phyloP scores from a whole-genome alignment of 495 filamentous ascomycete species.

The Neurospora sp. region DNA sequence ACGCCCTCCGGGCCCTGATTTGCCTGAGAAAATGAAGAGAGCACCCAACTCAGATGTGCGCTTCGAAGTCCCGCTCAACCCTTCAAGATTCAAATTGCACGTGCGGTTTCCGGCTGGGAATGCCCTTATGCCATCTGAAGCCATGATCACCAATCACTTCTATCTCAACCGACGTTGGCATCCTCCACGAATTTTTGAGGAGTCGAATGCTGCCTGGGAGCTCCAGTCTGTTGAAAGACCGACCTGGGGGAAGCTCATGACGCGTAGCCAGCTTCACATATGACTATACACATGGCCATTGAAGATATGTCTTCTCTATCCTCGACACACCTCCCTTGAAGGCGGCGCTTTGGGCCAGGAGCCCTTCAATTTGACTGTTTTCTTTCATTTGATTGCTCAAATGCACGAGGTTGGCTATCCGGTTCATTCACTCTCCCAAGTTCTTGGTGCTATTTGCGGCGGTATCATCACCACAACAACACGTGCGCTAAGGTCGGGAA shows the following conservation, averaged over 20 bases:
- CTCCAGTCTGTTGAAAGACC: neutral
- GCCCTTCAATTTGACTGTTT: constrained; percentile 22
- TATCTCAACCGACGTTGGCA: neutral
- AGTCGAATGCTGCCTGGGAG: constrained; percentile 11
- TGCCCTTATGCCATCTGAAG: constrained; percentile 11
- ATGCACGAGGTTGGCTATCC: constrained; percentile 25
- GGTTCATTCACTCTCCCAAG: constrained; percentile 24
- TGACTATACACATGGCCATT: constrained; percentile 23
- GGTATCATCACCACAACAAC: constrained; percentile 20
- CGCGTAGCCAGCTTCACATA: constrained; percentile 14
- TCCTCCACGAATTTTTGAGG: constrained; percentile 2
- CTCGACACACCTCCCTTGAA: neutral
- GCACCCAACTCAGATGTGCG: constrained; percentile 10
- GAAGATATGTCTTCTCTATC: constrained; percentile 24
- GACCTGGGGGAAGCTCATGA: constrained; percentile 8
- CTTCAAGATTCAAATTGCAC: neutral
- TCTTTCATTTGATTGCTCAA: constrained; percentile 21
- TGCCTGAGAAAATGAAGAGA: neutral
- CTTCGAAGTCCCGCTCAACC: constrained; percentile 19
- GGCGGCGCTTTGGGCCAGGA: constrained; percentile 4
- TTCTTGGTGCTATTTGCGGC: constrained; percentile 16
- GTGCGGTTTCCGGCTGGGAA: constrained; percentile 22
- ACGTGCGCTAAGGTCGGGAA: constrained; percentile 13
- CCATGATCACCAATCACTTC: constrained; percentile 14
- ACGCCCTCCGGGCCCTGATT: neutral